These are phyloP conservation scores for Pseudozyma sp. DNA, from an alignment of 1,284 basidiomycete species.

Conservation along the genomic window DNA sequence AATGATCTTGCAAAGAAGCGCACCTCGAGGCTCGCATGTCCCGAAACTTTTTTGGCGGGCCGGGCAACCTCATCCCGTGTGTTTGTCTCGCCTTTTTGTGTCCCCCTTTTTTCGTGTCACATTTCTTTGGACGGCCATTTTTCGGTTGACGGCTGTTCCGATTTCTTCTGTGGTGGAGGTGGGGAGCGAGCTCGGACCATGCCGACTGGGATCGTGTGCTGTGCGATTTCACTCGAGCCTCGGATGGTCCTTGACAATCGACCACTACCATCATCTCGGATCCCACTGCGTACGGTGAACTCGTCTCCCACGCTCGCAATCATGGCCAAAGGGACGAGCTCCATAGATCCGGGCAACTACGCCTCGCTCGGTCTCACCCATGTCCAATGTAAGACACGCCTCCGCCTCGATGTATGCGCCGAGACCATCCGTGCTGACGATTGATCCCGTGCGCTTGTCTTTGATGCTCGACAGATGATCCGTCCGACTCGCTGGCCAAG, in stretches of 20 bases:
- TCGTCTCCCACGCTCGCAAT: background rate
- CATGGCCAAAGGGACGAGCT: conserved; percentile 42
- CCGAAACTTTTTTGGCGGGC: conserved; percentile 1
- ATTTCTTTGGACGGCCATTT: background rate
- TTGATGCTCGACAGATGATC: conserved; percentile 29
- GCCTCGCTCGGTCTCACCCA: conserved; percentile 62
- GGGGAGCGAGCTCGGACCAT: conserved; percentile 25
- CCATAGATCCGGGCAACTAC: conserved; percentile 55
- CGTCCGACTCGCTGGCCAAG: conserved; percentile 51
- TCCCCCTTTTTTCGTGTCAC: conserved; percentile 6
- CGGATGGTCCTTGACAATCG: too few species aligned
- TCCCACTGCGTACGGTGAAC: too few species aligned
- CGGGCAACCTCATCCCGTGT: background rate
- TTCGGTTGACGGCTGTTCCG: background rate
- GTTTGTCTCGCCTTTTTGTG: conserved; percentile 6
- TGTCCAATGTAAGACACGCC: conserved; percentile 43
- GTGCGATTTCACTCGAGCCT: too few species aligned
- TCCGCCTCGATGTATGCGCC: background rate
- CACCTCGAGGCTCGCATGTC: conserved; percentile 10
- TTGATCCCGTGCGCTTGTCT: background rate
- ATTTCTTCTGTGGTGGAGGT: conserved; percentile 9
- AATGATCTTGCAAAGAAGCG: background rate
- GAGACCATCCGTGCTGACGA: conserved; percentile 24
- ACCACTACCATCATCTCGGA: background rate
- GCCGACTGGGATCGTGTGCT: background rate